Percentiles rank a stretch among this genome's conserved stretches.
These are phyloP conservation scores for Nannochloropsis gaditana DNA, from an alignment of 108 stramenopile genomes.

Conservation along the genomic window DNA sequence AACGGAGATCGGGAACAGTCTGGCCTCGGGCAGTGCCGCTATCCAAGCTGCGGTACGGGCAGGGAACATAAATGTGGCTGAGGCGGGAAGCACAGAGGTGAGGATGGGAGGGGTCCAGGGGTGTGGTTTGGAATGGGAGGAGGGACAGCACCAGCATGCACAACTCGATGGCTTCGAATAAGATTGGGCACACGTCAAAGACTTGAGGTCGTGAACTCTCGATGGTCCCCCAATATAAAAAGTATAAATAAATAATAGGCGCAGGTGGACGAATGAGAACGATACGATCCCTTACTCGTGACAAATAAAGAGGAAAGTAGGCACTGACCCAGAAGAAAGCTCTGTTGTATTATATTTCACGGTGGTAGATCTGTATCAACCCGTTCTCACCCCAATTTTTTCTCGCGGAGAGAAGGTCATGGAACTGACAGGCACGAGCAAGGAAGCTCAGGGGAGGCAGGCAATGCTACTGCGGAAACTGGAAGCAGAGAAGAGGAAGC, in stretches of 20 bases:
- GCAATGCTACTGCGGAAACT: conserved; percentile 38
- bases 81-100: not conserved
- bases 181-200: too few species aligned
- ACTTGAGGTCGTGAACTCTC: too few species aligned
- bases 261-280: not conserved
- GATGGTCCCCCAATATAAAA: too few species aligned
- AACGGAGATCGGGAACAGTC: not conserved
- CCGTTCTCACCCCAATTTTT: not conserved
- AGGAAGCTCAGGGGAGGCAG: conserved; percentile 38
- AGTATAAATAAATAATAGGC: not conserved
- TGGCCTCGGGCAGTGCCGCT: conserved; percentile 23
- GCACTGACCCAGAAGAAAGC: too few species aligned
- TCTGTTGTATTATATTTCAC: not conserved
- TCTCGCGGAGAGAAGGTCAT: conserved; percentile 23
- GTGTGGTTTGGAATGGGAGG: too few species aligned
- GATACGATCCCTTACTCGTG: not conserved
- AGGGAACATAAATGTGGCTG: conserved; percentile 46
- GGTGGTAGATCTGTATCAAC: not conserved
- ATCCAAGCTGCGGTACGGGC: conserved; percentile 35
- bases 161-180: too few species aligned
- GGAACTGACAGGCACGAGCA: conserved; percentile 42
- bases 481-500: conserved; percentile 36
- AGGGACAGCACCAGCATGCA: too few species aligned
- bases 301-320: too few species aligned
- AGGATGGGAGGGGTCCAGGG: too few species aligned